phyloP scores from a whole-genome alignment of 1,284 basidiomycete species.

The Melampsora larici-populina region DNA sequence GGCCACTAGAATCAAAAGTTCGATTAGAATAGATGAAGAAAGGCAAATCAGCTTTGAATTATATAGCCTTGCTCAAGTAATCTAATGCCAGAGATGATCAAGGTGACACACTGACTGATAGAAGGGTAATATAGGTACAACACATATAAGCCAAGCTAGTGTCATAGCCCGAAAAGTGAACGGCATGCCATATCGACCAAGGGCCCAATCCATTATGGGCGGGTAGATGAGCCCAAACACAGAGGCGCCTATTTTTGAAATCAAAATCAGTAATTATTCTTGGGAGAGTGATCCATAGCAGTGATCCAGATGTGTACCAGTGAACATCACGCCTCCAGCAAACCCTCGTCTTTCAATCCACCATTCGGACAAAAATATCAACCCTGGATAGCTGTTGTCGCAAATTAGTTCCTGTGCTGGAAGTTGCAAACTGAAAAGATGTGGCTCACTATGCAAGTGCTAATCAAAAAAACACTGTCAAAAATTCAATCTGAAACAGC shows the following conservation, averaged over 20 bases:
- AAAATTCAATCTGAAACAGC: too few species aligned
- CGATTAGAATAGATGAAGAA: too few species aligned
- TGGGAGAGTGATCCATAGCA: too few species aligned
- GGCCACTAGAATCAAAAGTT: background rate
- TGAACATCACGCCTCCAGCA: slow-evolving; percentile 27
- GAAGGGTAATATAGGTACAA: slow-evolving; percentile 24
- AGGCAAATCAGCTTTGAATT: background rate
- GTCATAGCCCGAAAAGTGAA: slow-evolving; percentile 16
- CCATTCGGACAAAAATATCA: slow-evolving; percentile 36
- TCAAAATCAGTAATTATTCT: too few species aligned
- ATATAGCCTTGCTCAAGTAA: background rate
- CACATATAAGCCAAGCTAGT: slow-evolving; percentile 4
- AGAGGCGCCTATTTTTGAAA: slow-evolving; percentile 9
- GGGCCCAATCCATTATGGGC: slow-evolving; percentile 27
- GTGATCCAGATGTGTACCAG: background rate
- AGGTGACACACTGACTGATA: slow-evolving; percentile 11
- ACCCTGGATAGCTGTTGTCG: slow-evolving; percentile 14
- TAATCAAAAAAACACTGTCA: too few species aligned
- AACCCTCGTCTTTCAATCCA: slow-evolving; percentile 29
- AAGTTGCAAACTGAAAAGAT: background rate
- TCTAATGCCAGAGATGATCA: background rate
- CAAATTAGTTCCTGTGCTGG: too few species aligned
- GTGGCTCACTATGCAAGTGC: background rate
- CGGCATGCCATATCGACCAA: slow-evolving; percentile 22
- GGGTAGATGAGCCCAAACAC: slow-evolving; percentile 30